Evolutionary conservation across 2,329 filamentous ascomycete genomes (phyloP), one percentile per base, ranked within the genome.

Genomic region (Blumeriella jaapii): DNA sequence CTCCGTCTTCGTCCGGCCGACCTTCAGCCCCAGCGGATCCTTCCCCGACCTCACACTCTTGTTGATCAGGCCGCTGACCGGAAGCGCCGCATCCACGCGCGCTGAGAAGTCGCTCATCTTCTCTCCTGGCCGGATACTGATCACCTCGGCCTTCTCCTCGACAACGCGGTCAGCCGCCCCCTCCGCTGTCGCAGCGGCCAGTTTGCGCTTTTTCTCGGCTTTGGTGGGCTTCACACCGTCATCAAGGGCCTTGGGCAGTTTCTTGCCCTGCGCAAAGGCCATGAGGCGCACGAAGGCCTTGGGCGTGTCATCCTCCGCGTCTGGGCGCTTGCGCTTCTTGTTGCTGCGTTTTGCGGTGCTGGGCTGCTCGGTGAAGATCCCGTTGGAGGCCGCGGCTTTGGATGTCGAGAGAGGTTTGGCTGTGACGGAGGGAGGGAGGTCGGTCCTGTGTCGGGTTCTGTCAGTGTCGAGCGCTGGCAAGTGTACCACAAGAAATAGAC

Each of bases 261-360:
- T 71, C 52, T 74, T 77, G n/a, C 73, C 68, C 11, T 64, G 59
- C 25, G 78, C 71, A 46, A 77, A 72, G 20, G 82, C 75, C 82
- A 96, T 91, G 43, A 96, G 62, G 9, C 86, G 77, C 42, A 74
- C 74, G 59, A 98, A 98, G 1, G 82, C 84, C 47, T 84, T 81
- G 0, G 91, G 91, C 1, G 82, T 87, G 60, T 96, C 91, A 56
- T 93, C 78, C 24, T 70, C 64, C 18, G 56, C 58, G 32, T 57
- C 50, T 28, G 55, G 57, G 40, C 60, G 55, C 60, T 67, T 77
- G 61, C 61, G 62, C 55, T 59, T 66, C 51, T 62, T 72, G 51
- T 46, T 57, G 26, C 48, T 56, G 39, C 34, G 28, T 6, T 33
- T 34, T 6, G 34, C 16, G 1, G 51, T 40, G 41, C 42, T 52